A percentile compares a stretch with the other conserved stretches of the same genome.
Conservation (phyloP, 805 yeast species). For the Phaffomyces opuntiae region DNA sequence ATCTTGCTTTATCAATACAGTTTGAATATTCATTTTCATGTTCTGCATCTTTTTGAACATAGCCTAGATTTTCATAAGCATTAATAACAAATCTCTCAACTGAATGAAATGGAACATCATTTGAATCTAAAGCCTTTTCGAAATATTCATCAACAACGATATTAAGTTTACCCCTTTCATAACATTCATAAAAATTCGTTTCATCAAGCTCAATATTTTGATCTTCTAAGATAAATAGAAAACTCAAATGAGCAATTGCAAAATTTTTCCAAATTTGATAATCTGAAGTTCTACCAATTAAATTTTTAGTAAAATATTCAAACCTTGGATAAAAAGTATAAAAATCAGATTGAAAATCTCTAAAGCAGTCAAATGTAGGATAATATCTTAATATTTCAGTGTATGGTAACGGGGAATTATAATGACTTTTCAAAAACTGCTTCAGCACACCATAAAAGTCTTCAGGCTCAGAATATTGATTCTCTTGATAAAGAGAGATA, state of each 20-base stretch:
- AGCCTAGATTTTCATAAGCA: slow-evolving; percentile 26
- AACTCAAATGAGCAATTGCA: slow-evolving; percentile 16
- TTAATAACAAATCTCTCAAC: slow-evolving; percentile 37
- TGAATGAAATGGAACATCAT: slow-evolving; percentile 31
- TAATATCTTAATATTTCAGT: slow-evolving; percentile 6
- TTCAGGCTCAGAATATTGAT: too few relatives aligned
- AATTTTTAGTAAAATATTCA: too few relatives aligned
- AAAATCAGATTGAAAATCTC: too few relatives aligned
- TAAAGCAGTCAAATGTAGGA: too few relatives aligned
- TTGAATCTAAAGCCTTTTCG: slow-evolving; percentile 1
- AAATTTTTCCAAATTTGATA: slow-evolving; percentile 31
- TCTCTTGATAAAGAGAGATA: background rate
- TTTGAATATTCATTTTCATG: slow-evolving; percentile 21
- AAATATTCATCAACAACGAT: background rate
- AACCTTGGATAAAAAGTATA: background rate
- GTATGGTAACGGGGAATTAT: slow-evolving; percentile 7
- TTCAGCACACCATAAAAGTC: background rate
- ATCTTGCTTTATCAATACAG: slow-evolving; percentile 25
- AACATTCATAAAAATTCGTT: too few relatives aligned
- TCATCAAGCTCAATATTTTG: too few relatives aligned
- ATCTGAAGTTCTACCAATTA: too few relatives aligned
- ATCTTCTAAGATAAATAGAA: background rate
- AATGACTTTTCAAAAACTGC: slow-evolving; percentile 9
- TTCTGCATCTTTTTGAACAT: slow-evolving; percentile 1
- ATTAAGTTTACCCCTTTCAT: background rate